Evolutionary conservation across 176 grass and related monocot species (phyloP).

Genomic region (Chrysopogon serrulatus): DNA sequence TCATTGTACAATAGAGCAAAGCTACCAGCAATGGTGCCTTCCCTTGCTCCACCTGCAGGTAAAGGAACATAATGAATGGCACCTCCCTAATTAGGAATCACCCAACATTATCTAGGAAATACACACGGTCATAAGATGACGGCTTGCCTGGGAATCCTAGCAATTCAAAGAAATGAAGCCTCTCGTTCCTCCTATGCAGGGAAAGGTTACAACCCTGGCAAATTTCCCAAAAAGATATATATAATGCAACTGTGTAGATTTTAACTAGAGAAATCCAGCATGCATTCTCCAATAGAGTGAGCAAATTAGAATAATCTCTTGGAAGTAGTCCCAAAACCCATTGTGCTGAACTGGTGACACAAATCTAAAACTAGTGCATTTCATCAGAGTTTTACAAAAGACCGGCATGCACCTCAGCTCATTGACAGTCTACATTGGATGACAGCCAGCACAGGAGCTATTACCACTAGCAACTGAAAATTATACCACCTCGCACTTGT

Average conservation of each 20-base stretch:
- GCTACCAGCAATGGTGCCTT: conserved; percentile 26
- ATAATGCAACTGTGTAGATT: no score
- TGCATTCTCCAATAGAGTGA: background rate
- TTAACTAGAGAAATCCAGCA: background rate
- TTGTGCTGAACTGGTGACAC: background rate
- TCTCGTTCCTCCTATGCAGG: conserved; percentile 59
- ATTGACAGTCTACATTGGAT: background rate
- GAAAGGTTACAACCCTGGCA: conserved; percentile 78
- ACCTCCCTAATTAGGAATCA: background rate
- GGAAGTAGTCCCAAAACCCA: background rate
- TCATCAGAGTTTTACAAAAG: no score
- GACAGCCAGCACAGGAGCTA: background rate
- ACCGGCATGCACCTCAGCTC: no score
- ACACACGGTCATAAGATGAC: background rate
- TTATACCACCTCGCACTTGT: background rate
- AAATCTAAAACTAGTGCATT: background rate
- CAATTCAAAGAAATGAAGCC: conserved; percentile 73
- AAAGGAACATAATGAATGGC: conserved; percentile 5
- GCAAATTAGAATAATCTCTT: background rate
- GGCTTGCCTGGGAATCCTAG: conserved; percentile 65
- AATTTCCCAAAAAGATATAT: no score
- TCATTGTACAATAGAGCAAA: conserved; percentile 56
- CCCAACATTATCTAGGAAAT: background rate
- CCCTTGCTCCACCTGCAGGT: conserved; percentile 45
- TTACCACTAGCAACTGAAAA: no score